Evolutionary conservation across 345 rosid genomes (phyloP), one percentile per base, ranked within the genome.

Genomic region (Citrus medica): DNA sequence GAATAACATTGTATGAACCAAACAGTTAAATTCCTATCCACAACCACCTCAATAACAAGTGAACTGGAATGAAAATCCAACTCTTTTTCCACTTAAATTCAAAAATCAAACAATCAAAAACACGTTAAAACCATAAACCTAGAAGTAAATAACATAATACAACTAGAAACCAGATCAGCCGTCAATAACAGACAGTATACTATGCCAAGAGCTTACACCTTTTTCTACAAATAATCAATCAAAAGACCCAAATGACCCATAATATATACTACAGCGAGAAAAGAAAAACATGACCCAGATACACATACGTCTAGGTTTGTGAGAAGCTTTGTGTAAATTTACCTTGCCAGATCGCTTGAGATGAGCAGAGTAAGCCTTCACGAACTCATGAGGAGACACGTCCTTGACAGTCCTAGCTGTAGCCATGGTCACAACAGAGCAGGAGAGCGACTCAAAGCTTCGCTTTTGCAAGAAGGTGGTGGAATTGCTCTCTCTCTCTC

Each of bases 271-370:
- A 56, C 64, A 53, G 22, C 2, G 1, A 10, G n/a, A 72, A 12
- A 13, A n/a, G 16, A 73, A 33, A 42, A 33, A 12, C 3, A 32
- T 4, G 12, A 46, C 17, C 40, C 22, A 38, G 16, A 62, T 30
- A 19, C 42, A 21, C 27, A 24, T 19, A 46, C 4, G 72, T 4
- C 0, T 8, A 14, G 3, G 12, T n/a, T 33, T 16, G 14, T 12
- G 65, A 35, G 9, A 3, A 24, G 33, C 1, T 35, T 22, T 10
- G n/a, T 2, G 30, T 35, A 28, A 16, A 32, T 1, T 25, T 66
- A 93, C 97, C 97, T 93, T 92, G 76, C 97, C 98, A 74, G 98
- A 92, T 81, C 95, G 92, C 85, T 93, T 93, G 84, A 93, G 97
- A 79, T 92, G 93, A 27, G 92, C 89, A 28, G 97, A 87, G 51